Evolutionary conservation across 2,329 filamentous ascomycete genomes (phyloP).

Genomic region (Aspergillus fumigatiaffinis): DNA sequence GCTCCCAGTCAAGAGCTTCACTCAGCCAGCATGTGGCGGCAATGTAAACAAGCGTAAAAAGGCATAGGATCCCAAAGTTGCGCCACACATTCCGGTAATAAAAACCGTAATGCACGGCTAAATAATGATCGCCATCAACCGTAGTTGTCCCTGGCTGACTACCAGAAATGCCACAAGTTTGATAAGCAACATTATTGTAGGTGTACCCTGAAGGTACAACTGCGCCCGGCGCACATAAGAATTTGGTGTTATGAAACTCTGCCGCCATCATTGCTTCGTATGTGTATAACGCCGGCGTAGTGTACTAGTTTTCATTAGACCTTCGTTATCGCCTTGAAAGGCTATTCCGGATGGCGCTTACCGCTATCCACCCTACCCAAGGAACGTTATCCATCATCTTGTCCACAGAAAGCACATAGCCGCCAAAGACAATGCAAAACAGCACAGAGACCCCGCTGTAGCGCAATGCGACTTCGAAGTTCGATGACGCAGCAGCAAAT

Average conservation of each 20-base stretch:
- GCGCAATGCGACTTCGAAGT: conserved; percentile 60
- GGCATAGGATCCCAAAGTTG: conserved; percentile 71
- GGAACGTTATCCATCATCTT: conserved; percentile 54
- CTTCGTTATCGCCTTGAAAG: background rate
- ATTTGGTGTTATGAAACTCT: conserved; percentile 53
- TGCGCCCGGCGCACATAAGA: conserved; percentile 53
- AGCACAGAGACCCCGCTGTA: conserved; percentile 58
- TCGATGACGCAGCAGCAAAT: conserved; percentile 55
- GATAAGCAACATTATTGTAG: conserved; percentile 47
- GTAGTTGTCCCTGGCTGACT: conserved; percentile 46
- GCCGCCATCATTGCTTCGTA: conserved; percentile 63
- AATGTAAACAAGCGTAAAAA: conserved; percentile 67
- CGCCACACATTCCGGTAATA: conserved; percentile 58
- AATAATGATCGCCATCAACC: conserved; percentile 52
- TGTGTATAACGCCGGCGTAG: conserved; percentile 50
- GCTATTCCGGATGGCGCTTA: conserved; percentile 10
- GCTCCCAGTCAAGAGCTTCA: conserved; percentile 60
- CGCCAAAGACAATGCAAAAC: conserved; percentile 57
- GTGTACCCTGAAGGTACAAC: conserved; percentile 55
- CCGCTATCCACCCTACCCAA: conserved; percentile 58
- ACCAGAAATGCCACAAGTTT: conserved; percentile 56
- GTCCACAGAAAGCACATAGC: conserved; percentile 59
- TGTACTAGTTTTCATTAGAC: conserved; percentile 33
- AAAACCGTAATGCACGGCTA: conserved; percentile 48
- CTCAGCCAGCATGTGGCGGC: conserved; percentile 63